These are phyloP conservation scores for Scleromitrula shiraiana DNA, from an alignment of 2,329 filamentous ascomycete genomes.

Conservation along the genomic window DNA sequence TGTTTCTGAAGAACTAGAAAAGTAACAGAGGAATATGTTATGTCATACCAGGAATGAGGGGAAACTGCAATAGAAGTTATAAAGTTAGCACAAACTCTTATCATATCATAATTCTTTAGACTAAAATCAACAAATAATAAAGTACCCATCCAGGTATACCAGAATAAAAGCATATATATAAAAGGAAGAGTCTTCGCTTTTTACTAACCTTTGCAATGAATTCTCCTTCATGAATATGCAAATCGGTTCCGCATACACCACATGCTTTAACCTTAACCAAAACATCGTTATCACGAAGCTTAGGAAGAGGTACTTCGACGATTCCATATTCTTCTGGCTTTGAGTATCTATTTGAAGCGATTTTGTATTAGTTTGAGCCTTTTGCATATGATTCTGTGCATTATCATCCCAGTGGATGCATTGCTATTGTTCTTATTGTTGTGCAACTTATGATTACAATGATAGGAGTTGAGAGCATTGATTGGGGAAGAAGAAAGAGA, in stretches of 20 bases:
- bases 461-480: background rate
- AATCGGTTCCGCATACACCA: conserved; percentile 43
- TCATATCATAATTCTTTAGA: no score
- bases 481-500: background rate
- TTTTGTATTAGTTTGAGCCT: background rate
- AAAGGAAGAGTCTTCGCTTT: conserved; percentile 1
- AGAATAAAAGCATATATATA: conserved; percentile 13
- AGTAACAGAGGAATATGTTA: background rate
- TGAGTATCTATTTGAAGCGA: conserved; percentile 39
- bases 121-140: conserved; percentile 2
- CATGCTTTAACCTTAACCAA: conserved; percentile 60
- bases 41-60: conserved; percentile 47
- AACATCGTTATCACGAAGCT: conserved; percentile 24
- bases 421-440: background rate
- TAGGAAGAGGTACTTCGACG: conserved; percentile 53
- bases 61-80: conserved; percentile 47
- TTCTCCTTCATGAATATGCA: conserved; percentile 61
- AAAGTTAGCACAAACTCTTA: no score
- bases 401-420: background rate
- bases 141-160: conserved; percentile 23
- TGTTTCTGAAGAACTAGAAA: no score
- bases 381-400: background rate
- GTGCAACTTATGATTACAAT: background rate
- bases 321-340: conserved; percentile 54
- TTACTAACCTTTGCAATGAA: conserved; percentile 46